Evolutionary conservation across 352 stramenopile species (phyloP), one percentile per base, ranked within the genome.

Genomic region (Phytophthora colocasiae): DNA sequence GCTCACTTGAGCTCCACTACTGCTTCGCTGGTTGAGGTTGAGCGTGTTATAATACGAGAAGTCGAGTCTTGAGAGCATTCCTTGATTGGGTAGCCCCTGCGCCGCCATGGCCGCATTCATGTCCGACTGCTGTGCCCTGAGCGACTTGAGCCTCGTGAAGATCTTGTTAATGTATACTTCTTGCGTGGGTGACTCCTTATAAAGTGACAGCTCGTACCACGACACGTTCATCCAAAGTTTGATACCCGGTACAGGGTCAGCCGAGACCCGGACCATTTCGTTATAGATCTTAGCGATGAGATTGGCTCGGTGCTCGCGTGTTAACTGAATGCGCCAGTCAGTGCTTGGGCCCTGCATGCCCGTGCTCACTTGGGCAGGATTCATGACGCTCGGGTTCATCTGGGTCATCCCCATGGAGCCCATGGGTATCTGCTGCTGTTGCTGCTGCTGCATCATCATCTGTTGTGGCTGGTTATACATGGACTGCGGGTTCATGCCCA

Each of bases 131-230:
- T 95, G 87, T 27, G 75, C 74, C 22, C 86, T 81, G 10, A 95
- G 66, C 36, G 83, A 87, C 77, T 95, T 91, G 45, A 95, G 77
- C 7, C 87, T 73, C 39, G 90, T 93, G 66, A 93, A 92, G 58
- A 95, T 95, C 79, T 95, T 93, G 68, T 89, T 93, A 62, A 95
- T 95, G 72, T 95, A 95, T 54, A 90, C 82, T 51, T 95, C 83
- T 65, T 95, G 85, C 14, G 87, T 95, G 22, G 79, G 85, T 32
- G 85, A 92, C 71, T 95, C 87, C 68, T 92, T 92, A 75, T 91
- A 95, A n/a, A 93, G 69, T 55, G 83, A 87, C 39, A 95, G 64
- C 64, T 95, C 87, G 68, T 92, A 95, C 84, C 87, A 93, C 49
- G 87, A 87, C 32, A 93, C 87, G 64, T 95, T 93, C 81, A 93